These are phyloP conservation scores for Hypoxylon sp. DNA, from an alignment of 2,329 filamentous ascomycete species.

Conservation along the genomic window DNA sequence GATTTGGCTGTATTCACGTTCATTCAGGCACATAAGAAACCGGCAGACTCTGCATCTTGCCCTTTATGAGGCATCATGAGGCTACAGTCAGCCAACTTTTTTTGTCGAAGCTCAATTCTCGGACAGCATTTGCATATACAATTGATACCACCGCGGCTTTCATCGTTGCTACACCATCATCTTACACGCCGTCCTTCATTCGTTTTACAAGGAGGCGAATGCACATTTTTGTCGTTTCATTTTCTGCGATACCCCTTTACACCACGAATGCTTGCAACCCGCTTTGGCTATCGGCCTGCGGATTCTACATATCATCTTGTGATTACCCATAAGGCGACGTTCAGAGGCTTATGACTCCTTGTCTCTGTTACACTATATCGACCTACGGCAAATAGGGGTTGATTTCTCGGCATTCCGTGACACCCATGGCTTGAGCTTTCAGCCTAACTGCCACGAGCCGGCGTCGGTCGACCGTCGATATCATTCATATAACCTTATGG, in stretches of 20 bases:
- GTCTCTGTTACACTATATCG: conserved; percentile 20
- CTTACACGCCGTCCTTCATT: conserved; percentile 32
- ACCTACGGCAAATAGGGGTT: conserved; percentile 19
- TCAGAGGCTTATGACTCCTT: conserved; percentile 5
- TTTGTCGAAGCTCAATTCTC: conserved; percentile 35
- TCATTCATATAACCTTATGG: conserved; percentile 8
- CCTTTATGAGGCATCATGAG: conserved; percentile 27
- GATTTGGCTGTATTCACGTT: conserved; percentile 38
- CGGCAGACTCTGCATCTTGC: conserved; percentile 29
- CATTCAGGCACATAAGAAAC: conserved; percentile 29
- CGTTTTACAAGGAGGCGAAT: conserved; percentile 24
- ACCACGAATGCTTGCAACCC: conserved; percentile 37
- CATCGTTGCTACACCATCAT: conserved; percentile 27
- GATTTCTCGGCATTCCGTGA: conserved; percentile 3
- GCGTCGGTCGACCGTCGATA: conserved; percentile 2
- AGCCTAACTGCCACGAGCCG: neutral
- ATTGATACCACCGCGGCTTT: conserved; percentile 43
- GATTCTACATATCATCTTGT: conserved; percentile 30
- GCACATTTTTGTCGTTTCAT: conserved; percentile 24
- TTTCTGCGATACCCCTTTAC: conserved; percentile 36
- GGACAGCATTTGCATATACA: conserved; percentile 46
- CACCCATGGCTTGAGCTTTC: neutral
- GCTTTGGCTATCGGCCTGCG: conserved; percentile 24
- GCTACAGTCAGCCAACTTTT: conserved; percentile 23
- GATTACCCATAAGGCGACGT: conserved; percentile 18